These are phyloP conservation scores for Kurtzmaniella fragi DNA, from an alignment of 805 yeast species.

Conservation along the genomic window DNA sequence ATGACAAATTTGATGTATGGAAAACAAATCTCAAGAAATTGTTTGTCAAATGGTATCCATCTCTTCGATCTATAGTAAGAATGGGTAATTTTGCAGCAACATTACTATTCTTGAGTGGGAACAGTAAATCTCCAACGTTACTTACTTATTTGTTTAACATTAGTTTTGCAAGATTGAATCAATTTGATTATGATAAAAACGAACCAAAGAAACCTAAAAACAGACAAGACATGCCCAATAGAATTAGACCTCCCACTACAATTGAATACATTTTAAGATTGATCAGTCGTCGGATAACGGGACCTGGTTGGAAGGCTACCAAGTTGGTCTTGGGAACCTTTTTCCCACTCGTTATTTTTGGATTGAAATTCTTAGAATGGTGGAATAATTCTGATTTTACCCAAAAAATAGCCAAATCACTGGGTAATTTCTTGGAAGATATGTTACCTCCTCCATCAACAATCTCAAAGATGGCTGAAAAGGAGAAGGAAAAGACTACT, in stretches of 20 bases:
- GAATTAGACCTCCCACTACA: conserved; percentile 38
- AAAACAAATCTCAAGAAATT: conserved; percentile 27
- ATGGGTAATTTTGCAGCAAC: conserved; percentile 52
- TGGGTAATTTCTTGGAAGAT: conserved; percentile 40
- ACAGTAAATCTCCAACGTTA: conserved; percentile 56
- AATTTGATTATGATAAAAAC: conserved; percentile 41
- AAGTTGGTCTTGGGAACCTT: conserved; percentile 41
- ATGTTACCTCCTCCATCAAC: conserved; percentile 46
- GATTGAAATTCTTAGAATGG: conserved; percentile 87
- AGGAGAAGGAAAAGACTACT: conserved; percentile 8
- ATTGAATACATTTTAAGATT: conserved; percentile 28
- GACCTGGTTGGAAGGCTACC: conserved; percentile 27
- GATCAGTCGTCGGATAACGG: conserved; percentile 15
- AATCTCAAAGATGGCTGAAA: conserved; percentile 11
- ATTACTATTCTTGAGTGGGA: conserved; percentile 63
- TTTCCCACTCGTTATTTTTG: conserved; percentile 78
- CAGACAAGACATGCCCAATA: conserved; percentile 13
- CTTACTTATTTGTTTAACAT: conserved; percentile 58
- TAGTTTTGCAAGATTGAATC: conserved; percentile 59
- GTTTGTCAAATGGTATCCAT: conserved; percentile 62
- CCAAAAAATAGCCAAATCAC: conserved; percentile 46
- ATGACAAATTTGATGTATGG: conserved; percentile 17
- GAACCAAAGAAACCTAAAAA: conserved; percentile 11
- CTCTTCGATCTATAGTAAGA: conserved; percentile 41
- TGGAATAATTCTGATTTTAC: conserved; percentile 80